Evolutionary conservation across 2,329 filamentous ascomycete species (phyloP).

Genomic region (Phaeosphaeriaceae sp.): DNA sequence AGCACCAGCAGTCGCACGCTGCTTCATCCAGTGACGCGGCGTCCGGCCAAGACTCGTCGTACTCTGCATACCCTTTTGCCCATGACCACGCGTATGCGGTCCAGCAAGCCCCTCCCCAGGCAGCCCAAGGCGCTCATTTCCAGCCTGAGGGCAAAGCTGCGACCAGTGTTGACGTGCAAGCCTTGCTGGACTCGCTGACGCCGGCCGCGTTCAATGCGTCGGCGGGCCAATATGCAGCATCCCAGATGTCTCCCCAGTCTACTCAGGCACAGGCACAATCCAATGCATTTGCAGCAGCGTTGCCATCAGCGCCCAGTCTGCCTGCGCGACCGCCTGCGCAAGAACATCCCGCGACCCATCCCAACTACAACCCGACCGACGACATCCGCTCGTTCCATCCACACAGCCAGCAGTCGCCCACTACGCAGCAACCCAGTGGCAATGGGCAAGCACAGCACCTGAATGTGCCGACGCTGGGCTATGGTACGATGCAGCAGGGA

Average conservation of each 20-base stretch:
- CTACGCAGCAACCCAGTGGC: conserved; percentile 35
- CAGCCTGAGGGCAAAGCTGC: conserved; percentile 33
- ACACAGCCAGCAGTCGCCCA: conserved; percentile 50
- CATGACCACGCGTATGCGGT: conserved; percentile 45
- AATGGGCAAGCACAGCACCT: conserved; percentile 35
- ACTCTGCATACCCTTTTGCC: conserved; percentile 40
- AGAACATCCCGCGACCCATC: conserved; percentile 56
- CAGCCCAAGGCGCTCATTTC: conserved; percentile 36
- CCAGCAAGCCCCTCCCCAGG: conserved; percentile 37
- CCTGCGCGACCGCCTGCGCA: conserved; percentile 58
- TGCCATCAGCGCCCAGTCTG: conserved; percentile 51
- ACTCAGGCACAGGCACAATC: conserved; percentile 32
- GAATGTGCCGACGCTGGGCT: conserved; percentile 24
- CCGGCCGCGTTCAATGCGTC: conserved; percentile 40
- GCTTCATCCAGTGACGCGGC: conserved; percentile 46
- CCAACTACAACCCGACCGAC: conserved; percentile 56
- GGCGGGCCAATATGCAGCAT: conserved; percentile 43
- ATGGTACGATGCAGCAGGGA: conserved; percentile 22
- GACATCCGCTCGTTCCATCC: conserved; percentile 60
- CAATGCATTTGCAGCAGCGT: conserved; percentile 44
- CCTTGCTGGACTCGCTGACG: conserved; percentile 54
- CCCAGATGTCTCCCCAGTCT: conserved; percentile 38
- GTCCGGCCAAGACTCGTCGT: conserved; percentile 35
- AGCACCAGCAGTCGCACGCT: conserved; percentile 39
- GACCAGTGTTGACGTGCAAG: conserved; percentile 54